These are phyloP conservation scores for Neonectria coccinea DNA, from an alignment of 2,329 filamentous ascomycete genomes.

Conservation along the genomic window DNA sequence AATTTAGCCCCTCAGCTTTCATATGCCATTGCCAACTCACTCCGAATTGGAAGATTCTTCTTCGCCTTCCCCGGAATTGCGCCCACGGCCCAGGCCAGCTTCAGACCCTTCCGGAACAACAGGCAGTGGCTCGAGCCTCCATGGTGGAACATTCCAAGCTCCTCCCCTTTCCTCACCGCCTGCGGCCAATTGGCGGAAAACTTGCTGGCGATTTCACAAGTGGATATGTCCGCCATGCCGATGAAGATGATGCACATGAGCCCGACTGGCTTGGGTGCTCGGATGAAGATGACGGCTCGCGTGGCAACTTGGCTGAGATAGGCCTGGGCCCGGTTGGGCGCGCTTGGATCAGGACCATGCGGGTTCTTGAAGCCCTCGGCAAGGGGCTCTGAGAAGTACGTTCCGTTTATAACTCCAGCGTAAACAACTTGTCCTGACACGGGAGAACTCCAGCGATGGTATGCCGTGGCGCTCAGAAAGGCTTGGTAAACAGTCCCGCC, in stretches of 20 bases:
- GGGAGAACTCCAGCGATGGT: slow-evolving; percentile 76
- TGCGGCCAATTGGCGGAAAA: slow-evolving; percentile 18
- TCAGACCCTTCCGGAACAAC: slow-evolving; percentile 67
- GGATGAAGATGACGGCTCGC: slow-evolving; percentile 73
- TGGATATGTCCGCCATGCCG: slow-evolving; percentile 78
- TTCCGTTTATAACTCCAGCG: slow-evolving; percentile 66
- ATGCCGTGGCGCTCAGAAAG: slow-evolving; percentile 71
- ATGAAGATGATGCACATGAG: slow-evolving; percentile 75
- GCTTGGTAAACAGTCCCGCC: slow-evolving; percentile 75
- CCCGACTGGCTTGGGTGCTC: slow-evolving; percentile 74
- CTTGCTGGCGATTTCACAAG: slow-evolving; percentile 64
- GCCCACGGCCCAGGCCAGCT: slow-evolving; percentile 45
- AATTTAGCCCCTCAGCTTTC: background rate
- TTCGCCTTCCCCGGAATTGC: slow-evolving; percentile 28
- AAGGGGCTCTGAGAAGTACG: slow-evolving; percentile 69
- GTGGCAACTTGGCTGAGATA: slow-evolving; percentile 74
- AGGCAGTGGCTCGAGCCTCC: slow-evolving; percentile 75
- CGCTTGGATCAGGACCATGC: slow-evolving; percentile 33
- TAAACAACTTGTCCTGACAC: slow-evolving; percentile 65
- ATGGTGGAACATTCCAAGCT: slow-evolving; percentile 80
- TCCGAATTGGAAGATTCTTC: slow-evolving; percentile 36
- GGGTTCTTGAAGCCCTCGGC: slow-evolving; percentile 23
- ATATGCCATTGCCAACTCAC: slow-evolving; percentile 34
- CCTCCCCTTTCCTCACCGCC: slow-evolving; percentile 66
- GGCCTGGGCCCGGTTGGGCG: slow-evolving; percentile 60